A percentile compares a stretch with the other conserved stretches of the same genome.
These are phyloP conservation scores for Hymenoscyphus fraxineus DNA, from an alignment of 2,329 filamentous ascomycete genomes.

Conservation along the genomic window DNA sequence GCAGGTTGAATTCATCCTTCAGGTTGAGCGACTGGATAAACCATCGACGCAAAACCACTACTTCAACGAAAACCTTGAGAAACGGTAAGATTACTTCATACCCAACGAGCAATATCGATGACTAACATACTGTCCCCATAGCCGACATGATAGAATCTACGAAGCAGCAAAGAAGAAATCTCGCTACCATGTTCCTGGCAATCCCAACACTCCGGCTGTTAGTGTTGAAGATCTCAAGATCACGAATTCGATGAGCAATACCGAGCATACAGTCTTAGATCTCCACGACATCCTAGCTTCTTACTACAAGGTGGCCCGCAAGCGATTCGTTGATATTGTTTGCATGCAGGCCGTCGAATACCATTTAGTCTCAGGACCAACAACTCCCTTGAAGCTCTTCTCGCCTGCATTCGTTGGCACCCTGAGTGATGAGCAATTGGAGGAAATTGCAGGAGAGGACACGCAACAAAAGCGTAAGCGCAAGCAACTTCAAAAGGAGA, in stretches of 20 bases:
- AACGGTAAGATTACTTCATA: not conserved
- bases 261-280: slow-evolving; percentile 42
- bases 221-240: not conserved
- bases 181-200: too few relatives aligned
- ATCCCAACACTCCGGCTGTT: not conserved
- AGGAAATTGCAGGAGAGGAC: slow-evolving; percentile 15
- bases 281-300: slow-evolving; percentile 49
- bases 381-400: slow-evolving; percentile 30
- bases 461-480: not conserved
- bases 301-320: slow-evolving; percentile 49
- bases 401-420: slow-evolving; percentile 38
- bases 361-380: slow-evolving; percentile 21
- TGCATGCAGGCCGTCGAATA: slow-evolving; percentile 6
- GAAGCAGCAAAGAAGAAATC: too few relatives aligned
- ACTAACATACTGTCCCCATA: not conserved
- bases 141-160: too few relatives aligned
- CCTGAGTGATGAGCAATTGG: slow-evolving; percentile 8
- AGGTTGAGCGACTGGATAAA: slow-evolving; percentile 26
- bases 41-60: slow-evolving; percentile 51
- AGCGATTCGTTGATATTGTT: slow-evolving; percentile 45
- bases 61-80: slow-evolving; percentile 41
- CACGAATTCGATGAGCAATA: slow-evolving; percentile 28
- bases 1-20: not conserved
- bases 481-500: slow-evolving; percentile 6
- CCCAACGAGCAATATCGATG: not conserved